Percentiles rank a stretch among this genome's conserved stretches.
Evolutionary conservation across 2,329 filamentous ascomycete genomes (phyloP).

Genomic region (Grosmannia clavigera): DNA sequence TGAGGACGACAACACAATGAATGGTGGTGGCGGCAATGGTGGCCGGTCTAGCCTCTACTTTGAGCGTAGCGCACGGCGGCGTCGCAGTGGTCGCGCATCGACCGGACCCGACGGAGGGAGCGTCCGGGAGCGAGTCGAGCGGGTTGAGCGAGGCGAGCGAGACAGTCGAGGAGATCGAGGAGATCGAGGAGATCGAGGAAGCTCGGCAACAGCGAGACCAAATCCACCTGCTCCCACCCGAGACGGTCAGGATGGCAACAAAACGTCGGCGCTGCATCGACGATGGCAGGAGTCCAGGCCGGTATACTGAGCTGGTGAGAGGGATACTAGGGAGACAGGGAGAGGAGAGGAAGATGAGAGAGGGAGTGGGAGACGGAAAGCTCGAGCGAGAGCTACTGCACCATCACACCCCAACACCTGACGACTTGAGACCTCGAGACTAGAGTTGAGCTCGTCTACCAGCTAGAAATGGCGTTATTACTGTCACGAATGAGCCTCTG

Average conservation of each 20-base stretch:
- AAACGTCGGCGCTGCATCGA: constrained; percentile 18
- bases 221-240: constrained; percentile 18
- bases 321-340: too few relatives aligned
- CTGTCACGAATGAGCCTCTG: too few relatives aligned
- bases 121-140: not conserved
- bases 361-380: too few relatives aligned
- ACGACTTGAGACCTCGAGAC: too few relatives aligned
- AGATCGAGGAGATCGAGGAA: constrained; percentile 15
- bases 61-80: constrained; percentile 22
- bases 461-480: too few relatives aligned
- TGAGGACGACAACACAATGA: constrained; percentile 10
- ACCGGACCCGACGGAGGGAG: constrained; percentile 26
- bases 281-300: constrained; percentile 27
- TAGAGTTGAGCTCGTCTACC: too few relatives aligned
- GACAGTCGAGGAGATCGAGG: not conserved
- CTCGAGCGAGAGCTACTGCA: too few relatives aligned
- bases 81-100: constrained; percentile 41
- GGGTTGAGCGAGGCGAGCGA: not conserved
- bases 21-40: not conserved
- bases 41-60: not conserved
- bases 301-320: constrained; percentile 17
- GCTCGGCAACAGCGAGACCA: constrained; percentile 16
- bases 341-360: too few relatives aligned
- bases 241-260: constrained; percentile 21
- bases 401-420: too few relatives aligned